Conservation (phyloP, 352 stramenopile species). For the Phytophthora macrochlamydospora region DNA sequence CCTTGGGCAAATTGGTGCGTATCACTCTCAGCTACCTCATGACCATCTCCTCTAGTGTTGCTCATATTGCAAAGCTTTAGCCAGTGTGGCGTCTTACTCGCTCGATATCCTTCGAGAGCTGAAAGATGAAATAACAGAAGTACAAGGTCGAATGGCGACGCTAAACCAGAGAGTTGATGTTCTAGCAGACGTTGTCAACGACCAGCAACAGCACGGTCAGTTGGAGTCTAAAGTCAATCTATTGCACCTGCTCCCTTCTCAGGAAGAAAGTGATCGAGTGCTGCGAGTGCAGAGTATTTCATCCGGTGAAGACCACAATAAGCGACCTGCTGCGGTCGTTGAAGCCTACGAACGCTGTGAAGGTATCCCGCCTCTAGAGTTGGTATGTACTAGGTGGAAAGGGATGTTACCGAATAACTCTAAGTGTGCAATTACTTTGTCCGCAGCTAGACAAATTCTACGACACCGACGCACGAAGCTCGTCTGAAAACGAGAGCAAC, state of each 20-base stretch:
- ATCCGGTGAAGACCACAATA: slow-evolving; percentile 17
- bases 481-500: background rate
- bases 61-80: slow-evolving; percentile 18
- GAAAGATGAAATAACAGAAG: slow-evolving; percentile 34
- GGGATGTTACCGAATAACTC: background rate
- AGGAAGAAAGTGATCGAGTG: slow-evolving; percentile 32
- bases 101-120: slow-evolving; percentile 62
- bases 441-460: slow-evolving; percentile 48
- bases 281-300: slow-evolving; percentile 25
- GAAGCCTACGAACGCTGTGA: slow-evolving; percentile 46
- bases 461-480: slow-evolving; percentile 1
- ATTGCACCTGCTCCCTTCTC: slow-evolving; percentile 15
- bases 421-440: background rate
- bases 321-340: slow-evolving; percentile 22
- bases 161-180: slow-evolving; percentile 40
- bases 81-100: slow-evolving; percentile 50
- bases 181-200: slow-evolving; percentile 34
- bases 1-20: slow-evolving; percentile 57
- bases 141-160: slow-evolving; percentile 33
- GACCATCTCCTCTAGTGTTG: background rate
- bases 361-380: slow-evolving; percentile 45
- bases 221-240: slow-evolving; percentile 2
- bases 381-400: slow-evolving; percentile 24
- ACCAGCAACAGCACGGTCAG: slow-evolving; percentile 7
- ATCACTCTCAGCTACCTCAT: background rate